phyloP scores from a whole-genome alignment of 2,329 filamentous ascomycete genomes.

The Aspergillus ibericus region DNA sequence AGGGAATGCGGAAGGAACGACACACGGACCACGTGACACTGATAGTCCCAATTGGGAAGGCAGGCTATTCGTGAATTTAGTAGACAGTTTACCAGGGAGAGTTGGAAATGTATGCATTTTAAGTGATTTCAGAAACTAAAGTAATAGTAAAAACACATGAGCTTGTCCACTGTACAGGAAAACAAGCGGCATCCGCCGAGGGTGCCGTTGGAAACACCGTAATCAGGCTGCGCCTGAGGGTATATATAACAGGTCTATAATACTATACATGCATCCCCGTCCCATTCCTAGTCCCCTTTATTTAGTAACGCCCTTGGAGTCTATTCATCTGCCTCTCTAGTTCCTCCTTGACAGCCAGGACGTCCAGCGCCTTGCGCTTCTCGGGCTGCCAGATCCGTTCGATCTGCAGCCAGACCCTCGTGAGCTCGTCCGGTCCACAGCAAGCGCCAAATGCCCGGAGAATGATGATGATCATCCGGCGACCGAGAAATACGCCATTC shows the following conservation, averaged over 20 bases:
- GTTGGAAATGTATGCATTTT: no score
- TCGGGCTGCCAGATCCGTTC: slow-evolving; percentile 43
- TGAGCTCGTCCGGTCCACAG: slow-evolving; percentile 36
- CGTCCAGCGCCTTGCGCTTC: slow-evolving; percentile 37
- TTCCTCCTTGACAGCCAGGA: slow-evolving; percentile 39
- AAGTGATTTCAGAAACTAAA: no score
- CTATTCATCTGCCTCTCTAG: slow-evolving; percentile 37
- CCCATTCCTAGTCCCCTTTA: background rate
- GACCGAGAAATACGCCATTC: slow-evolving; percentile 44
- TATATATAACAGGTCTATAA: slow-evolving; percentile 27
- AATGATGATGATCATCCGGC: slow-evolving; percentile 40
- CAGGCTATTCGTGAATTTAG: no score
- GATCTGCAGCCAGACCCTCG: slow-evolving; percentile 41
- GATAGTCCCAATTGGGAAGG: background rate
- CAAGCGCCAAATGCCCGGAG: slow-evolving; percentile 42
- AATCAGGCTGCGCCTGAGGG: slow-evolving; percentile 14
- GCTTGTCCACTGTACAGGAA: slow-evolving; percentile 10
- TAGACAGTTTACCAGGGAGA: no score
- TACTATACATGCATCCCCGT: slow-evolving; percentile 29
- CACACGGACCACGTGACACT: slow-evolving; percentile 31
- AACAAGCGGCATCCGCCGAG: background rate
- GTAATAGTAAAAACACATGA: background rate
- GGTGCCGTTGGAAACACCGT: slow-evolving; percentile 3
- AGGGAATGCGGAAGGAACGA: slow-evolving; percentile 10
- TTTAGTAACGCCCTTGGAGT: slow-evolving; percentile 4